Conservation (phyloP, 768 basidiomycete genomes). For the Lentinula guzmanii region DNA sequence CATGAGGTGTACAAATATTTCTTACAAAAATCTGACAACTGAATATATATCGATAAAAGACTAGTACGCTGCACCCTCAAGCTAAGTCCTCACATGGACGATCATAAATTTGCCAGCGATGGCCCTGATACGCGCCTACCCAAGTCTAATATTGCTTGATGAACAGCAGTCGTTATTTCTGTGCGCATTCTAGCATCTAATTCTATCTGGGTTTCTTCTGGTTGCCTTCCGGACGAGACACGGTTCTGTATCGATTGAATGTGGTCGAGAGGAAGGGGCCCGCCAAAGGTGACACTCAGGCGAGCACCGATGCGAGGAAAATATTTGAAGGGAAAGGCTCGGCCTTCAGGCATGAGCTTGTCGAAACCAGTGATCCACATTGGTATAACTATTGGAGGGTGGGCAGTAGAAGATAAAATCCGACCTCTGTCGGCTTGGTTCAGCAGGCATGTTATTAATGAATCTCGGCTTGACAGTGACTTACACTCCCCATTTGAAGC, state of each 20-base stretch:
- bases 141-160: slow-evolving; percentile 44
- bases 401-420: slow-evolving; percentile 57
- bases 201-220: not conserved
- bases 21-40: too few relatives aligned
- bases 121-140: slow-evolving; percentile 45
- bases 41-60: too few relatives aligned
- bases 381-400: slow-evolving; percentile 79
- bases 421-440: slow-evolving; percentile 50
- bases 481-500: slow-evolving; percentile 96
- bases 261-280: slow-evolving; percentile 50
- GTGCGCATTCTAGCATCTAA: slow-evolving; percentile 32
- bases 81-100: too few relatives aligned
- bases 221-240: not conserved
- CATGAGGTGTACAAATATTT: too few relatives aligned
- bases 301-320: slow-evolving; percentile 55
- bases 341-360: slow-evolving; percentile 83
- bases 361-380: slow-evolving; percentile 97
- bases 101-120: slow-evolving; percentile 16
- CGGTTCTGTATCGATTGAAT: slow-evolving; percentile 15
- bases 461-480: slow-evolving; percentile 19
- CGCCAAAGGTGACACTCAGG: slow-evolving; percentile 76
- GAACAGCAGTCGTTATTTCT: slow-evolving; percentile 48
- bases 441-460: not conserved
- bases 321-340: slow-evolving; percentile 68
- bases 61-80: too few relatives aligned